phyloP scores from a whole-genome alignment of 768 basidiomycete species.

The Tephrocybe sp. region DNA sequence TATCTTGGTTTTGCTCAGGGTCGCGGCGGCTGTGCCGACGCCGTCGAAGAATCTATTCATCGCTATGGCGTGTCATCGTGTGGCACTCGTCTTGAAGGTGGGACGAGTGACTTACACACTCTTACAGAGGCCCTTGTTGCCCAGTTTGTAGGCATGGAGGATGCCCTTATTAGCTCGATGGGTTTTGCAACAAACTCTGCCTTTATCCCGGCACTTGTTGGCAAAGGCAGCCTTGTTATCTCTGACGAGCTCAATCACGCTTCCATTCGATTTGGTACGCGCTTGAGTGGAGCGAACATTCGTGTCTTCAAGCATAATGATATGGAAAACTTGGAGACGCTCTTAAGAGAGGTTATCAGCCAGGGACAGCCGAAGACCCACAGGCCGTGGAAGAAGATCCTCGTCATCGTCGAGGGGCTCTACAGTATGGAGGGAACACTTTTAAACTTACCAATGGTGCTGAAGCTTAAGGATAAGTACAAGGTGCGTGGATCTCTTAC shows the following conservation, averaged over 20 bases:
- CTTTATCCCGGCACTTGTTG: constrained; percentile 86
- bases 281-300: constrained; percentile 85
- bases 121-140: constrained; percentile 86
- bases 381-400: constrained; percentile 98
- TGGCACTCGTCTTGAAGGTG: constrained; percentile 80
- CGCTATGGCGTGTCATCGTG: constrained; percentile 80
- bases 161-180: constrained; percentile 90
- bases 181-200: constrained; percentile 97
- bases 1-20: constrained; percentile 98
- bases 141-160: constrained; percentile 87
- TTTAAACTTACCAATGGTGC: constrained; percentile 75
- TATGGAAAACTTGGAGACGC: constrained; percentile 75
- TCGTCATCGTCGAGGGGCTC: constrained; percentile 91
- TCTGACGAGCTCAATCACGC: constrained; percentile 98
- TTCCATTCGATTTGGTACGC: constrained; percentile 89
- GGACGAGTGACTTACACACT: constrained; percentile 82
- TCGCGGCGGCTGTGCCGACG: constrained; percentile 91
- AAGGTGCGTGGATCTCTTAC: too few species aligned
- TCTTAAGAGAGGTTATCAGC: constrained; percentile 89
- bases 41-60: constrained; percentile 82
- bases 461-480: constrained; percentile 91
- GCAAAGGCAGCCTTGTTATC: constrained; percentile 91
- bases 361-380: constrained; percentile 98
- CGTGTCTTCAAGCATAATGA: constrained; percentile 98
- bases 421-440: constrained; percentile 99